These are phyloP conservation scores for Teunomyces panamensis DNA, from an alignment of 805 yeast species.

Conservation along the genomic window DNA sequence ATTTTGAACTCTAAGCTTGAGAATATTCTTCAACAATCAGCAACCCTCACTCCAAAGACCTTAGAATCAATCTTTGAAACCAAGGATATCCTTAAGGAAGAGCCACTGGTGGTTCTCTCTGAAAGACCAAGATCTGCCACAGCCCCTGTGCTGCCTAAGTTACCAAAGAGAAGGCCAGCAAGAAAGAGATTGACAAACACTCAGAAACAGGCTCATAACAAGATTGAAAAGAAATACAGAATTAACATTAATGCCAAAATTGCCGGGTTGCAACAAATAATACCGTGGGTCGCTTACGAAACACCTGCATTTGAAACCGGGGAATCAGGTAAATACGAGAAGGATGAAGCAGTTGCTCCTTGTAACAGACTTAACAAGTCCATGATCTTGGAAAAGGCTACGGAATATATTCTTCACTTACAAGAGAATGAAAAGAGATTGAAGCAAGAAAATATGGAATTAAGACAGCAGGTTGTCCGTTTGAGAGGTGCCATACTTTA, in stretches of 20 bases:
- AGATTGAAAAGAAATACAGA: slow-evolving; percentile 68
- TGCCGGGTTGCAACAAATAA: slow-evolving; percentile 61
- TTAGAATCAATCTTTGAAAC: slow-evolving; percentile 29
- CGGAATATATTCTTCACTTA: slow-evolving; percentile 53
- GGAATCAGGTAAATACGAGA: slow-evolving; percentile 5
- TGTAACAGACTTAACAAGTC: slow-evolving; percentile 55
- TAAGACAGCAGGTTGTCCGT: slow-evolving; percentile 2
- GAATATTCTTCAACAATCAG: slow-evolving; percentile 12
- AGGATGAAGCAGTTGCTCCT: slow-evolving; percentile 7
- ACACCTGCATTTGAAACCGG: slow-evolving; percentile 59
- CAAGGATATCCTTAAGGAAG: slow-evolving; percentile 19
- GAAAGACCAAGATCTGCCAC: not conserved
- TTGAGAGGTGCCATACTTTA: slow-evolving; percentile 1
- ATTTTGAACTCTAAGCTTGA: slow-evolving; percentile 16
- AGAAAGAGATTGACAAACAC: slow-evolving; percentile 54
- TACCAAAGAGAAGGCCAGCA: slow-evolving; percentile 19
- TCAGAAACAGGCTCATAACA: slow-evolving; percentile 71
- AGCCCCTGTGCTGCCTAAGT: not conserved
- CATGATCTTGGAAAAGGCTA: slow-evolving; percentile 67
- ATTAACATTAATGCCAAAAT: slow-evolving; percentile 71
- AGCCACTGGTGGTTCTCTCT: not conserved
- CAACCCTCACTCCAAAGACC: slow-evolving; percentile 20
- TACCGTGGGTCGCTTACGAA: slow-evolving; percentile 65
- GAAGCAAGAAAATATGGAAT: not conserved
- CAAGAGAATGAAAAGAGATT: slow-evolving; percentile 32